A percentile compares a stretch with the other conserved stretches of the same genome.
Conservation (phyloP, 2,329 filamentous ascomycete species). For the Stagonosporopsis vannaccii region DNA sequence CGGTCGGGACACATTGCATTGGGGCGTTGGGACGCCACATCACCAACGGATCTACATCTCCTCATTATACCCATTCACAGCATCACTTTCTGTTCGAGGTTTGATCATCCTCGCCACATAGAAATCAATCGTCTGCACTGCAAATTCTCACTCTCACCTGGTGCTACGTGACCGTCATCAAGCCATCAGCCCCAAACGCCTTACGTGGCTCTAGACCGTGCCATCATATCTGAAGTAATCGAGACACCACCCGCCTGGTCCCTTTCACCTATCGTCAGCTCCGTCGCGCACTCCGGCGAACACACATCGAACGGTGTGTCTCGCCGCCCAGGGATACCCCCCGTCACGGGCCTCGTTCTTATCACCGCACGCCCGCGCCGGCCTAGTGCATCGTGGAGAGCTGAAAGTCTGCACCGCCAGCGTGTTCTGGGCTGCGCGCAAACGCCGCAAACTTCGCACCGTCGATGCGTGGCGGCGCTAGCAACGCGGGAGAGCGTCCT, state of each 20-base stretch:
- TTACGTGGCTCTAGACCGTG: background rate
- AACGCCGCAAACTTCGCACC: background rate
- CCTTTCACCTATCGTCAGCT: conserved; percentile 1
- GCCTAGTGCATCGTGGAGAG: conserved; percentile 13
- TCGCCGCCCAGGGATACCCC: conserved; percentile 4
- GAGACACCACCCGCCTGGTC: conserved; percentile 2
- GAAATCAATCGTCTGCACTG: conserved; percentile 4
- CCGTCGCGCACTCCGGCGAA: conserved; percentile 3
- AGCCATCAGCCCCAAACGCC: background rate
- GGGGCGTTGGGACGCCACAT: conserved; percentile 9
- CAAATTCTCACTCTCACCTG: background rate
- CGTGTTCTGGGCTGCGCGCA: conserved; percentile 8
- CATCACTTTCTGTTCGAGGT: conserved; percentile 6
- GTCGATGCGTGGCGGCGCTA: conserved; percentile 5
- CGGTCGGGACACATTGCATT: conserved; percentile 18
- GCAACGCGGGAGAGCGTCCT: conserved; percentile 8
- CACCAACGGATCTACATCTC: conserved; percentile 13
- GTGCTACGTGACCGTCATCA: conserved; percentile 2
- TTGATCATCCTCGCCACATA: conserved; percentile 9
- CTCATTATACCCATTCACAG: conserved; percentile 19
- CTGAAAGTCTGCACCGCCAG: conserved; percentile 9
- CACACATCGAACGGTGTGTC: background rate
- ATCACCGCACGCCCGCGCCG: conserved; percentile 4
- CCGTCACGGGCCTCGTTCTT: background rate
- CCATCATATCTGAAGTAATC: background rate